Conservation (phyloP, 208 protist species). For the Trypanosoma boissoni region DNA sequence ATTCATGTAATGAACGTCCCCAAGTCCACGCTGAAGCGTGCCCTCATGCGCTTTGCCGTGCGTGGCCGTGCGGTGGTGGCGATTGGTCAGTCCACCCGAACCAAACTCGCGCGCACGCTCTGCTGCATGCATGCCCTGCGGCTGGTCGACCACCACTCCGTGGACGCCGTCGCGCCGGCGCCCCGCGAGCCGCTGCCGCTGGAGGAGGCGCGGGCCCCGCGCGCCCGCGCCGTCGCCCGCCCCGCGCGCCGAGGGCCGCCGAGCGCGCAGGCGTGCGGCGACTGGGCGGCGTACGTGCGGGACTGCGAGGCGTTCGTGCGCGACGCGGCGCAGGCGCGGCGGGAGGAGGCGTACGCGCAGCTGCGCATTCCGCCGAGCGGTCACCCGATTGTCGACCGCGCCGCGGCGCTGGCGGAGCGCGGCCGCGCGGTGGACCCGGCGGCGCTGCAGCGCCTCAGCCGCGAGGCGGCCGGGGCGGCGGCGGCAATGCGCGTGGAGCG, state of each 20-base stretch:
- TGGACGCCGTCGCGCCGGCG: slow-evolving; percentile 1
- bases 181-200: slow-evolving; percentile 3
- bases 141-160: slow-evolving; percentile 60
- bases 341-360: slow-evolving; percentile 20
- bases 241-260: not conserved
- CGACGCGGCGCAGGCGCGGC: slow-evolving; percentile 1
- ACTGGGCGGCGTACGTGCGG: slow-evolving; percentile 42
- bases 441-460: slow-evolving; percentile 50
- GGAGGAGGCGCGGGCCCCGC: slow-evolving; percentile 5
- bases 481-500: slow-evolving; percentile 34
- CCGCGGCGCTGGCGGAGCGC: slow-evolving; percentile 33
- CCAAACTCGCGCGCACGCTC: slow-evolving; percentile 44
- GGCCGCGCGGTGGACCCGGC: slow-evolving; percentile 2
- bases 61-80: slow-evolving; percentile 27
- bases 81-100: slow-evolving; percentile 54
- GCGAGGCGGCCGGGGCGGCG: slow-evolving; percentile 26
- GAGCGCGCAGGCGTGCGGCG: slow-evolving; percentile 6
- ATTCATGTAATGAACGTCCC: slow-evolving; percentile 35
- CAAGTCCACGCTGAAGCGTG: slow-evolving; percentile 40
- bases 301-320: slow-evolving; percentile 38
- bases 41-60: slow-evolving; percentile 38
- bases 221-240: not conserved
- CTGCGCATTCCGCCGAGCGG: slow-evolving; percentile 34
- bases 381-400: slow-evolving; percentile 54
- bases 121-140: slow-evolving; percentile 74